Percentiles rank a stretch among this genome's conserved stretches.
Conservation (phyloP, 176 grass and related monocot genomes). For the Musa acuminata region DNA sequence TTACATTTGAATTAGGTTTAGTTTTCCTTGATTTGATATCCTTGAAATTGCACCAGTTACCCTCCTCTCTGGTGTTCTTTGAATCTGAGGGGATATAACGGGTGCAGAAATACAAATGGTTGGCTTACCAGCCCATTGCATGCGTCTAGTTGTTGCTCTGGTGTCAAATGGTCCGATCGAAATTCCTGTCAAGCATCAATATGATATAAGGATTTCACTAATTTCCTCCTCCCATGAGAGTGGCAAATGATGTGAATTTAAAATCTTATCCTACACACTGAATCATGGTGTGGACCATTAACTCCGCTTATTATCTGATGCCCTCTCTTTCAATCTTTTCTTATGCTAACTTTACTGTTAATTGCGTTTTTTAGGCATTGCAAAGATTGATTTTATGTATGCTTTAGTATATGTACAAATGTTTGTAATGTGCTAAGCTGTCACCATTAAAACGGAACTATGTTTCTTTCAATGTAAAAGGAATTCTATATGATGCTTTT, state of each 20-base stretch:
- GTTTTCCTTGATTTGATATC: neutral
- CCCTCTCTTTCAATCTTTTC: no score
- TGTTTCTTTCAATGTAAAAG: no score
- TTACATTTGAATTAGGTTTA: neutral
- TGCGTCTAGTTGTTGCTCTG: constrained; percentile 39
- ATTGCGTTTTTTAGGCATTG: no score
- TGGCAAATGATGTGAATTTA: neutral
- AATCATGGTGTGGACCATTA: constrained; percentile 2
- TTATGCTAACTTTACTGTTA: no score
- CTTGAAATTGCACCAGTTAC: constrained; percentile 13
- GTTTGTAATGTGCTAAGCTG: no score
- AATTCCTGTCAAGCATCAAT: neutral
- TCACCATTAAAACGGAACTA: no score
- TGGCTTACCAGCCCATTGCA: constrained; percentile 87
- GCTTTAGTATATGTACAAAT: no score
- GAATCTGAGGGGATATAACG: constrained; percentile 25
- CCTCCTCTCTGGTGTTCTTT: constrained; percentile 21
- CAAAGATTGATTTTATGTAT: no score
- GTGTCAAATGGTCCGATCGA: constrained; percentile 87
- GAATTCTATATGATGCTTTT: no score
- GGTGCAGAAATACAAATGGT: constrained; percentile 41
- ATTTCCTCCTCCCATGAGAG: neutral
- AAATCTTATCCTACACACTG: constrained; percentile 11
- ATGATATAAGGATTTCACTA: rapidly evolving
- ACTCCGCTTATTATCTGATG: constrained; percentile 21